Conservation (phyloP, 371 early-diverging fungal species). For the Rhizopus delemar region DNA sequence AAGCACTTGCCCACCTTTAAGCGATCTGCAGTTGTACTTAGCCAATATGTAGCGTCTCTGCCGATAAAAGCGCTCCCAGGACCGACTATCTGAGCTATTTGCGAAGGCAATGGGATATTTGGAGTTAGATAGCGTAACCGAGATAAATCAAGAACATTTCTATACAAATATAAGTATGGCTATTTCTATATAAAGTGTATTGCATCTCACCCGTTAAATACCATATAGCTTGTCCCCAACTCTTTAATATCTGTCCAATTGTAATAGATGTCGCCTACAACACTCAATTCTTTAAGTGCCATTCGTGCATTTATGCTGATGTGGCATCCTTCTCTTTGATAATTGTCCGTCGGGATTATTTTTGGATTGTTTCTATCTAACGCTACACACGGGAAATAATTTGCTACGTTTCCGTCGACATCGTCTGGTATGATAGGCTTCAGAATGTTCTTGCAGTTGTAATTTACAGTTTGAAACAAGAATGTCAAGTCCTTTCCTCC, state of each 20-base stretch:
- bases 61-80: conserved; percentile 59
- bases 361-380: conserved; percentile 42
- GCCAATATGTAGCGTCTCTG: conserved; percentile 63
- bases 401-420: conserved; percentile 55
- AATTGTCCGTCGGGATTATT: conserved; percentile 55
- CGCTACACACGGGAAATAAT: conserved; percentile 77
- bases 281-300: conserved; percentile 45
- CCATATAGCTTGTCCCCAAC: conserved; percentile 57
- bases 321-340: conserved; percentile 70
- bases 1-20: conserved; percentile 65
- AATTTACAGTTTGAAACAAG: conserved; percentile 76
- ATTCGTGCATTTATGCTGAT: conserved; percentile 48
- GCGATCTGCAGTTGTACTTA: conserved; percentile 56
- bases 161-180: not conserved
- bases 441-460: conserved; percentile 67
- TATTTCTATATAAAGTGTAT: not conserved
- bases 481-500: conserved; percentile 79
- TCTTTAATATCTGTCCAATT: conserved; percentile 72
- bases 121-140: conserved; percentile 45
- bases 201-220: conserved; percentile 72
- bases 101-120: conserved; percentile 45
- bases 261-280: conserved; percentile 69
- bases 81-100: conserved; percentile 47
- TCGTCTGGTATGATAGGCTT: conserved; percentile 48
- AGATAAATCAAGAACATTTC: conserved; percentile 58